phyloP scores from a whole-genome alignment of 495 filamentous ascomycete genomes.

The Opeltia flavorubescens region DNA sequence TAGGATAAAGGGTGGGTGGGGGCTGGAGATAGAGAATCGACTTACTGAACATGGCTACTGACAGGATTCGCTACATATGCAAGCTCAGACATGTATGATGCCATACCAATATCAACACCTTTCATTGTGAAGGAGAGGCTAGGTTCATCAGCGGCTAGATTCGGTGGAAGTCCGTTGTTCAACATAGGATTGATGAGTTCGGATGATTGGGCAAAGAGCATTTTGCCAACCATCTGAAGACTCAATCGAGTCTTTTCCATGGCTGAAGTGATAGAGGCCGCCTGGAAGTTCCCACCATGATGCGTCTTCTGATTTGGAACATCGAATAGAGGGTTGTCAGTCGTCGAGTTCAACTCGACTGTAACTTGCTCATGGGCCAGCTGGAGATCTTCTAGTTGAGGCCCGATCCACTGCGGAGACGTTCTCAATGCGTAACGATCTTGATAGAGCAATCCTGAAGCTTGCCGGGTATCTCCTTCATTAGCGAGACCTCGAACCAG shows the following conservation, averaged over 20 bases:
- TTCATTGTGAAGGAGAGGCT: conserved; percentile 42
- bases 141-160: conserved; percentile 44
- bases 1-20: no score
- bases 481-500: conserved; percentile 18
- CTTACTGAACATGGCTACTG: conserved; percentile 44
- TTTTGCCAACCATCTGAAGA: conserved; percentile 41
- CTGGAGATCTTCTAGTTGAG: conserved; percentile 43
- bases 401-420: conserved; percentile 51
- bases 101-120: conserved; percentile 50
- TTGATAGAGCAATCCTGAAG: conserved; percentile 28
- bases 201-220: conserved; percentile 43
- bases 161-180: conserved; percentile 45
- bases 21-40: no score
- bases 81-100: conserved; percentile 46
- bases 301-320: conserved; percentile 21
- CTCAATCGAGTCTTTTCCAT: conserved; percentile 44
- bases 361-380: conserved; percentile 40
- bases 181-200: conserved; percentile 46
- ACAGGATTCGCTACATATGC: conserved; percentile 40
- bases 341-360: conserved; percentile 47
- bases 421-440: conserved; percentile 51
- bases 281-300: conserved; percentile 53
- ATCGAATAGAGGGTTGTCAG: conserved; percentile 51
- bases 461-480: conserved; percentile 8
- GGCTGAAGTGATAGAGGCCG: conserved; percentile 40